These are phyloP conservation scores for Vitis labrusca DNA, from an alignment of 164 flowering plant genomes.

Conservation along the genomic window DNA sequence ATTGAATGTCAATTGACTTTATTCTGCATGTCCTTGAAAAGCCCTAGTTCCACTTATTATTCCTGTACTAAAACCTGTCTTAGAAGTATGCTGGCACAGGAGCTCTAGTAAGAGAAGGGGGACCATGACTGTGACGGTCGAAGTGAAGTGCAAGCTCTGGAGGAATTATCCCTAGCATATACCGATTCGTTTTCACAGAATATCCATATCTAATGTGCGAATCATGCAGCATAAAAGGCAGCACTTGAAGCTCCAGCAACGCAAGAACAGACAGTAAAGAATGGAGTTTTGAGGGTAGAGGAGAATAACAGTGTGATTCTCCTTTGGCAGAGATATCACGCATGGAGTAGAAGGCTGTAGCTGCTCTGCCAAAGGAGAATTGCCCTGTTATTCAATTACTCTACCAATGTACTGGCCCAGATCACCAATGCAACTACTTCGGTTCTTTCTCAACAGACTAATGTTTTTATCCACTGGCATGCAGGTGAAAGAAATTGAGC, in stretches of 20 bases:
- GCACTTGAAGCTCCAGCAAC: slow-evolving; percentile 1
- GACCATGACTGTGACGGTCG: slow-evolving; percentile 6
- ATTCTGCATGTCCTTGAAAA: neutral
- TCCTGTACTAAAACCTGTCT: neutral
- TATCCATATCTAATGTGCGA: slow-evolving; percentile 9
- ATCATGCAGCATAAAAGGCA: slow-evolving; percentile 5
- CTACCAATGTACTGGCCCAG: slow-evolving; percentile 1
- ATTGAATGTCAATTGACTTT: too few relatives aligned
- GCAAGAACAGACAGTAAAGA: neutral
- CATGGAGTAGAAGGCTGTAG: neutral
- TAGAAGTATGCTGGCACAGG: neutral
- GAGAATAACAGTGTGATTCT: slow-evolving; percentile 25
- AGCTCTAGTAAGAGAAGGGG: neutral
- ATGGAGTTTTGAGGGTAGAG: slow-evolving; percentile 7
- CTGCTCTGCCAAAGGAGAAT: slow-evolving; percentile 29
- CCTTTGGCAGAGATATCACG: slow-evolving; percentile 22
- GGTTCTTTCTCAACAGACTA: too few relatives aligned
- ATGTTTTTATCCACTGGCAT: too few relatives aligned
- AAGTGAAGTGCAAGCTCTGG: slow-evolving; percentile 2
- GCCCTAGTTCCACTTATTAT: neutral
- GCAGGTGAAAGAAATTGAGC: too few relatives aligned
- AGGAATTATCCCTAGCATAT: slow-evolving; percentile 13
- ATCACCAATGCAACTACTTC: neutral
- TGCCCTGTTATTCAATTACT: slow-evolving; percentile 23
- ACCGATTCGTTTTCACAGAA: slow-evolving; percentile 8